Percentiles rank a stretch among this genome's conserved stretches.
Evolutionary conservation across 805 yeast species (phyloP).

Genomic region (Novakomyces olei): DNA sequence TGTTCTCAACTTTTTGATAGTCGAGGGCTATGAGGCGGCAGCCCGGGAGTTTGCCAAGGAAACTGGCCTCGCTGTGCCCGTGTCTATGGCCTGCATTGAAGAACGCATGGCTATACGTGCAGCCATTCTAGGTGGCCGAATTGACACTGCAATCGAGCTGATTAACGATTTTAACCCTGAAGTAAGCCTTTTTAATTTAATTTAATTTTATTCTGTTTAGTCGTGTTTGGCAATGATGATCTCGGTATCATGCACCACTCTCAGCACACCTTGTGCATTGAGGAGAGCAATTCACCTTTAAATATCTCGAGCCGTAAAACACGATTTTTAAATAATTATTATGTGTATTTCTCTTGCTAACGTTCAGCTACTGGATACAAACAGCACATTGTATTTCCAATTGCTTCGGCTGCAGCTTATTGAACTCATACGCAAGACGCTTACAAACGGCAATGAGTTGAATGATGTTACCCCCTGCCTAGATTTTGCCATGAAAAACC

Average conservation of each 20-base stretch:
- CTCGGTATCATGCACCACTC: constrained; percentile 14
- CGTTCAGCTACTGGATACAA: constrained; percentile 29
- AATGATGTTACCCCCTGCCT: constrained; percentile 11
- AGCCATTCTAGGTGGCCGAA: constrained; percentile 35
- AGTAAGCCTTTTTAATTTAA: constrained; percentile 7
- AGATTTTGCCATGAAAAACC: constrained; percentile 18
- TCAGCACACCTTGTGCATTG: constrained; percentile 7
- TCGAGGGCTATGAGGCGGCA: constrained; percentile 56
- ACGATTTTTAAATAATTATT: too few species aligned
- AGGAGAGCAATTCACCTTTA: constrained; percentile 11
- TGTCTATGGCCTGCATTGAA: constrained; percentile 29
- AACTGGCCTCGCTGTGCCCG: constrained; percentile 13
- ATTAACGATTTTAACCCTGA: constrained; percentile 42
- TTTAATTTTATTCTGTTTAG: neutral
- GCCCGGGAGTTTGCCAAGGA: constrained; percentile 41
- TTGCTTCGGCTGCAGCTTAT: constrained; percentile 50
- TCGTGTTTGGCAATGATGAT: constrained; percentile 8
- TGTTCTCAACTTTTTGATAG: constrained; percentile 49
- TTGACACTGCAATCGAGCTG: constrained; percentile 33
- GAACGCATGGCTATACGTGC: constrained; percentile 32
- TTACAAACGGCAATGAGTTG: constrained; percentile 6
- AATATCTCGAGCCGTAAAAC: constrained; percentile 12
- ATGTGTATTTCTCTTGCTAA: neutral
- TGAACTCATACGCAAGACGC: constrained; percentile 50
- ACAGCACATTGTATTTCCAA: constrained; percentile 47